phyloP scores from a whole-genome alignment of 2,329 filamentous ascomycete genomes.

The Pyricularia pennisetigena region DNA sequence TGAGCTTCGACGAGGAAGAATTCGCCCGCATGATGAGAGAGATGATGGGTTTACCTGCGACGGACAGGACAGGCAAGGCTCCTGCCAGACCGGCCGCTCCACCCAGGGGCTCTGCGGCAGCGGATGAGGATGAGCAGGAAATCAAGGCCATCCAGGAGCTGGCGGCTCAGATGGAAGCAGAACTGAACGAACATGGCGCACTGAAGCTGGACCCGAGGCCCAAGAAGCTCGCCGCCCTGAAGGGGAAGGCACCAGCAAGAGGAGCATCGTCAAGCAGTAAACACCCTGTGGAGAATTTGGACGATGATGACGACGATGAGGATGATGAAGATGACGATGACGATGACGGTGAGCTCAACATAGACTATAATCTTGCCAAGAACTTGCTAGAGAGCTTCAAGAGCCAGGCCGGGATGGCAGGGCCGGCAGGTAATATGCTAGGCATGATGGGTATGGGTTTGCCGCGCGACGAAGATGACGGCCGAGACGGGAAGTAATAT shows the following conservation, averaged over 20 bases:
- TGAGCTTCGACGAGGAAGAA: conserved; percentile 75
- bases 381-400: conserved; percentile 92
- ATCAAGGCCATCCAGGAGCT: conserved; percentile 55
- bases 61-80: conserved; percentile 5
- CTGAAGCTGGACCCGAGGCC: conserved; percentile 39
- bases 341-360: conserved; percentile 53
- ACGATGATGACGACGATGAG: neutral
- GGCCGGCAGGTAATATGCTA: conserved; percentile 80
- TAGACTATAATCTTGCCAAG: conserved; percentile 80
- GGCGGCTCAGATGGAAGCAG: conserved; percentile 60
- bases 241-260: conserved; percentile 13
- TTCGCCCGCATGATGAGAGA: conserved; percentile 85
- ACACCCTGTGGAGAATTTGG: conserved; percentile 11
- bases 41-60: conserved; percentile 62
- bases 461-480: conserved; percentile 65
- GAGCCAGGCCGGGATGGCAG: conserved; percentile 74
- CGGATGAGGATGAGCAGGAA: conserved; percentile 35
- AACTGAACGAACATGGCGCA: conserved; percentile 60
- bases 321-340: conserved; percentile 30
- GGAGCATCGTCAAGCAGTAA: conserved; percentile 3
- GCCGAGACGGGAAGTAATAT: conserved; percentile 15
- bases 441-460: conserved; percentile 75
- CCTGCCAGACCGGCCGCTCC: neutral
- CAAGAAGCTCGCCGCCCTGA: conserved; percentile 20
- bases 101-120: conserved; percentile 5